Evolutionary conservation across 768 basidiomycete genomes (phyloP), one percentile per base, ranked within the genome.

Genomic region (Fistulinella prunicolor): DNA sequence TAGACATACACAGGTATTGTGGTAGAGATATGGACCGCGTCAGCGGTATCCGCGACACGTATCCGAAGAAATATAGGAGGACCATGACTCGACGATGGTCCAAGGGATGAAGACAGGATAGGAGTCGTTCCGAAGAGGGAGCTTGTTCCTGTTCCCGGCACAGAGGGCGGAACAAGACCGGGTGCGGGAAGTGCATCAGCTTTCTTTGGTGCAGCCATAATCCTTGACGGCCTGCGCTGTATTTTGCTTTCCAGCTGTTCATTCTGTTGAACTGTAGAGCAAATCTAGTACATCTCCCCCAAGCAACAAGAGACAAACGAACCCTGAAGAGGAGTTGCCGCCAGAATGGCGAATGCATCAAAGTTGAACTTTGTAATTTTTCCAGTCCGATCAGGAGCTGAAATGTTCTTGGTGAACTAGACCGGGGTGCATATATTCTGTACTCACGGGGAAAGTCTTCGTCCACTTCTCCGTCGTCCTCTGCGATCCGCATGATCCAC

Each of bases 401-500:
- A 32, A 30, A 30, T 9, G n/a, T 10, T 46, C 0, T 46, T 6
- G 26, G 32, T 50, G 20, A 57, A 47, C 26, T n/a, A 14, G 20
- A 28, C 6, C 22, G 16, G 17, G 35, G 13, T 6, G n/a, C 20
- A 13, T 10, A 14, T 17, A 22, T 1, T 29, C n/a, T 6, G 28
- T 14, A 75, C 89, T 58, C 65, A 95, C 94, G 89, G 20, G 95
- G 96, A 62, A 94, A 98, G 70, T 99, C 96, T 64, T 97, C 96
- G 63, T 99, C 96, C 1, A 98, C 92, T 66, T 97, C 95, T 14
- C 96, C 96, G 64, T 98, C 94, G 38, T 94, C 90, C 59, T 99
- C 96, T 1, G 93, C 89, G 46, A 98, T 93, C 49, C 92, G 74
- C 69, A 99, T 65, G 32, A 91, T 85, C 95, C 96, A 99, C 1